A percentile compares a stretch with the other conserved stretches of the same genome.
Conservation (phyloP, 225 moss, liverwort and hornwort species). For the Pleurozium schreberi region DNA sequence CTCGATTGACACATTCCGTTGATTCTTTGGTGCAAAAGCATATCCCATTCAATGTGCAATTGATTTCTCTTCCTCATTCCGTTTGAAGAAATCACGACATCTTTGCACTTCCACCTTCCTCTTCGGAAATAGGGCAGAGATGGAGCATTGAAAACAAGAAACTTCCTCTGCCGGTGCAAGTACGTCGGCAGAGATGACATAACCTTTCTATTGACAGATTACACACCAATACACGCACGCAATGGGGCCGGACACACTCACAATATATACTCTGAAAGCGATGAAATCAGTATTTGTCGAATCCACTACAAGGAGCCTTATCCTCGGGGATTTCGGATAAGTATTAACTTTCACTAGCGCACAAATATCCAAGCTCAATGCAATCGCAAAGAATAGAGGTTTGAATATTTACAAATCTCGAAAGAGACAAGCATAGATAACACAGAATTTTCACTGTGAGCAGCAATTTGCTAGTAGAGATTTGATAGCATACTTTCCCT, state of each 20-base stretch:
- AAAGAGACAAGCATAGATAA: background rate
- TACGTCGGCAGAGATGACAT: too few species aligned
- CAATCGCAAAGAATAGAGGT: background rate
- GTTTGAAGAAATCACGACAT: too few species aligned
- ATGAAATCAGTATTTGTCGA: too few species aligned
- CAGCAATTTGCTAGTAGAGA: background rate
- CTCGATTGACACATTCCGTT: background rate
- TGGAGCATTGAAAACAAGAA: background rate
- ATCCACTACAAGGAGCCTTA: background rate
- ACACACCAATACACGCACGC: too few species aligned
- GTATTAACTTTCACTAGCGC: background rate
- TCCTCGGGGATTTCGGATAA: background rate
- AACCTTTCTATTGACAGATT: background rate
- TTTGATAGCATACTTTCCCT: background rate
- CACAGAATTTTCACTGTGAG: too few species aligned
- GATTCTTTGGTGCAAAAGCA: too few species aligned
- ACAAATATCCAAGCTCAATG: too few species aligned
- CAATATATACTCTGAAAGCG: too few species aligned
- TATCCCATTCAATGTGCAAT: background rate
- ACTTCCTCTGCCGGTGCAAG: background rate
- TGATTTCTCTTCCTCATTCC: background rate
- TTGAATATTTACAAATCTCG: fast-evolving
- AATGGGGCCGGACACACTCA: too few species aligned
- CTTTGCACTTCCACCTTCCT: background rate
- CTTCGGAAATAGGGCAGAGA: background rate